Conservation (phyloP, 805 yeast genomes). For the Starmerella khaoyaiensis region DNA sequence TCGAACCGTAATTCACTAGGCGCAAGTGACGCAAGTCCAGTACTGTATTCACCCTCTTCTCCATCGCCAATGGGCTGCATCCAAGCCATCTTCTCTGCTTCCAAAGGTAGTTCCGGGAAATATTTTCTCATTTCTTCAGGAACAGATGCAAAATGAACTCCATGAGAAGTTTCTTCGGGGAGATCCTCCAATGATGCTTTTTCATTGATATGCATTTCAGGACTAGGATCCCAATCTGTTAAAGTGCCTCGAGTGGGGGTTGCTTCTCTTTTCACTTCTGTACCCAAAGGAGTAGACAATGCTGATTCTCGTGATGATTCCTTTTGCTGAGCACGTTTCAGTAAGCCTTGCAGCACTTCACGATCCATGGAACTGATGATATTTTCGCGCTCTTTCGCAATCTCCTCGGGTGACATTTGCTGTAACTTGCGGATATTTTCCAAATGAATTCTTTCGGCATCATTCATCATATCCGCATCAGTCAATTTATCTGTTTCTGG, state of each 20-base stretch:
- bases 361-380: constrained; percentile 59
- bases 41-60: constrained; percentile 33
- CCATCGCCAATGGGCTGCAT: constrained; percentile 51
- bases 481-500: not conserved
- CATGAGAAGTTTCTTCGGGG: too few relatives aligned
- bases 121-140: constrained; percentile 66
- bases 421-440: constrained; percentile 57
- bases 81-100: constrained; percentile 77
- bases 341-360: constrained; percentile 37
- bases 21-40: constrained; percentile 35
- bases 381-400: constrained; percentile 52
- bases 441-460: constrained; percentile 59
- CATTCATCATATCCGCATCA: constrained; percentile 24
- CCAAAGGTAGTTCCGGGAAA: constrained; percentile 81
- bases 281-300: not conserved
- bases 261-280: not conserved
- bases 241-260: constrained; percentile 2
- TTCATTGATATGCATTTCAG: not conserved
- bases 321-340: constrained; percentile 37
- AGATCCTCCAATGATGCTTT: not conserved
- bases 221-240: constrained; percentile 13
- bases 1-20: constrained; percentile 69
- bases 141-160: constrained; percentile 38
- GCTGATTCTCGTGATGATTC: constrained; percentile 21
- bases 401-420: constrained; percentile 52